Evolutionary conservation across 1,284 basidiomycete genomes (phyloP), one percentile per base, ranked within the genome.

Genomic region (Mycosarcoma mackinlayi): DNA sequence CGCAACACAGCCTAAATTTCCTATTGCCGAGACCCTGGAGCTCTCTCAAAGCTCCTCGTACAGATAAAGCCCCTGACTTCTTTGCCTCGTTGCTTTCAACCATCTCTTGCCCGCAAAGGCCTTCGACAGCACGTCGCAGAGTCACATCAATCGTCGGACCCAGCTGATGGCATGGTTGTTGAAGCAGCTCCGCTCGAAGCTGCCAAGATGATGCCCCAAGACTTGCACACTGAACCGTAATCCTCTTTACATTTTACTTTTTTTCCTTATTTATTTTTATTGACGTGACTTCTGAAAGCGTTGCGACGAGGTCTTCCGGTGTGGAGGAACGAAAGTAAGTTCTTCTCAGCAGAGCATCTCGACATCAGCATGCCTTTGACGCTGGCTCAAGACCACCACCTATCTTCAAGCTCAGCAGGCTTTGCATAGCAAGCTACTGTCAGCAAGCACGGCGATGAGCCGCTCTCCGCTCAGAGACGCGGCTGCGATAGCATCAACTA

Each of bases 401-500:
- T 25, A 24, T 18, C 10, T 7, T 35, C 24, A 27, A 19, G 18
- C 44, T 25, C 39, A 42, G 40, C 37, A 23, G 28, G n/a, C n/a
- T n/a, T n/a, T 3, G 41, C 16, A 19, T 11, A 38, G 35, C 19
- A 9, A 18, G 11, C 37, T n/a, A 33, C 21, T 19, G 11, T 19
- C 18, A 28, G 25, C n/a, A 35, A 18, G 21, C 42, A 16, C 28
- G 19, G 31, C 23, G 18, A 72, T 72, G 69, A 67, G 57, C 34
- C 44, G 51, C n/a, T 53, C 63, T 23, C 60, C 67, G 37, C 57
- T 74, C 27, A 44, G 42, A 33, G 71, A 74, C 55, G 66, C 63
- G 28, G 67, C 66, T 10, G 63, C 59, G 18, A 64, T 70, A 44
- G 71, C 67, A 45, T 74, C 66, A 16, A 64, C 66, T 25, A 24